Evolutionary conservation across 306 rosid species (phyloP).

Genomic region (Bauhinia variegata): DNA sequence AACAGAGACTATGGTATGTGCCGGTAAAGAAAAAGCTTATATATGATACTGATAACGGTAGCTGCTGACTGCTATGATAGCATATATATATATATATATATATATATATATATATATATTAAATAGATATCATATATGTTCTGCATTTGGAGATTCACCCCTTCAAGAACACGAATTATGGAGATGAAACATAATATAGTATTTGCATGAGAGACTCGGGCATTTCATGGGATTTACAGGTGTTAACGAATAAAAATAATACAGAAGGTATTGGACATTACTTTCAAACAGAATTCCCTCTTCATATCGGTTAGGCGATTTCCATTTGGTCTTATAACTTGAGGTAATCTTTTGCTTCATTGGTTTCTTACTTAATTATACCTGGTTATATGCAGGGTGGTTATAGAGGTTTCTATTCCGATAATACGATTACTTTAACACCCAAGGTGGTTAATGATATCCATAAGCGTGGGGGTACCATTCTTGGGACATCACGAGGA

Average conservation of each 20-base stretch:
- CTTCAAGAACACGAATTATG: neutral
- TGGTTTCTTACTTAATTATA: conserved; percentile 26
- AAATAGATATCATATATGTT: neutral
- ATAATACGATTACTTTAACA: conserved; percentile 68
- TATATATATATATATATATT: no score
- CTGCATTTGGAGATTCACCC: conserved; percentile 18
- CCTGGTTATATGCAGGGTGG: conserved; percentile 69
- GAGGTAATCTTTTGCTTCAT: conserved; percentile 28
- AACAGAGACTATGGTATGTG: conserved; percentile 1
- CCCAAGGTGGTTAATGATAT: conserved; percentile 91
- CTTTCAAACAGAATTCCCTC: neutral
- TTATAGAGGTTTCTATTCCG: conserved; percentile 86
- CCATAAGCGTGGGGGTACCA: conserved; percentile 95
- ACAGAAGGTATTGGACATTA: neutral
- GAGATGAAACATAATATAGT: no score
- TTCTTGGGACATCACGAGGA: conserved; percentile 91
- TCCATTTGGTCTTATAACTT: conserved; percentile 3
- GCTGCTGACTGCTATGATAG: neutral
- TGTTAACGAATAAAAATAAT: neutral
- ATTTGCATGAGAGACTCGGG: no score
- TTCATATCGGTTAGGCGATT: conserved; percentile 25
- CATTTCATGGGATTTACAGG: conserved; percentile 13
- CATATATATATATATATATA: no score
- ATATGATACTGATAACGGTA: conserved; percentile 14
- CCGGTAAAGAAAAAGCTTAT: conserved; percentile 3